Conservation (phyloP, 192 early-diverging fungal genomes). For the Coemansia sp. region DNA sequence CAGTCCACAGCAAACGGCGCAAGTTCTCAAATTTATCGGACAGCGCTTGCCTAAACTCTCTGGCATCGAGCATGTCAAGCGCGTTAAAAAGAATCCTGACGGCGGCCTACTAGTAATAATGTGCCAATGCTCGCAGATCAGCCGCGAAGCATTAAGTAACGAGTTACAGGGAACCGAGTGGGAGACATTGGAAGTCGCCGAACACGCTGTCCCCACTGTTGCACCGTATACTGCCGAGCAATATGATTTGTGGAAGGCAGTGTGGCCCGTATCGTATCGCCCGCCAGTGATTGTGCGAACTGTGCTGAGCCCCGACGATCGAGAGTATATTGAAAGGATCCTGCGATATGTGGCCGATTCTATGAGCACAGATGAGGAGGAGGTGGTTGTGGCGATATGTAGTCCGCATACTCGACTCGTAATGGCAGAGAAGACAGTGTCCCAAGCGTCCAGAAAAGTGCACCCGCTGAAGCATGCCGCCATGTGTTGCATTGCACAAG, state of each 20-base stretch:
- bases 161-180: slow-evolving; percentile 25
- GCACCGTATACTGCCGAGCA: slow-evolving; percentile 70
- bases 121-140: slow-evolving; percentile 33
- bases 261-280: slow-evolving; percentile 85
- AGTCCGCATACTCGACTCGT: slow-evolving; percentile 22
- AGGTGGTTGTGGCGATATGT: slow-evolving; percentile 31
- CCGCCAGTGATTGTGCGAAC: slow-evolving; percentile 27
- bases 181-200: slow-evolving; percentile 9
- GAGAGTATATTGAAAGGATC: slow-evolving; percentile 18
- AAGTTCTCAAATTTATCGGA: slow-evolving; percentile 23
- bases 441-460: slow-evolving; percentile 36
- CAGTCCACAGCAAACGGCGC: slow-evolving; percentile 16
- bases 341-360: not conserved
- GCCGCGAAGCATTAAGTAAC: slow-evolving; percentile 2
- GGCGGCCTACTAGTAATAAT: slow-evolving; percentile 22
- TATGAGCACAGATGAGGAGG: not conserved
- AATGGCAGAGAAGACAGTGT: slow-evolving; percentile 56
- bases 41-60: slow-evolving; percentile 29
- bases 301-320: slow-evolving; percentile 17
- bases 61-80: slow-evolving; percentile 47
- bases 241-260: slow-evolving; percentile 72
- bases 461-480: slow-evolving; percentile 80
- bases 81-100: slow-evolving; percentile 22
- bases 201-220: slow-evolving; percentile 57
- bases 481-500: slow-evolving; percentile 73